Percentiles rank a stretch among this genome's conserved stretches.
phyloP scores from a whole-genome alignment of 176 grass and related monocot species.

The Tuctoria greenei region DNA sequence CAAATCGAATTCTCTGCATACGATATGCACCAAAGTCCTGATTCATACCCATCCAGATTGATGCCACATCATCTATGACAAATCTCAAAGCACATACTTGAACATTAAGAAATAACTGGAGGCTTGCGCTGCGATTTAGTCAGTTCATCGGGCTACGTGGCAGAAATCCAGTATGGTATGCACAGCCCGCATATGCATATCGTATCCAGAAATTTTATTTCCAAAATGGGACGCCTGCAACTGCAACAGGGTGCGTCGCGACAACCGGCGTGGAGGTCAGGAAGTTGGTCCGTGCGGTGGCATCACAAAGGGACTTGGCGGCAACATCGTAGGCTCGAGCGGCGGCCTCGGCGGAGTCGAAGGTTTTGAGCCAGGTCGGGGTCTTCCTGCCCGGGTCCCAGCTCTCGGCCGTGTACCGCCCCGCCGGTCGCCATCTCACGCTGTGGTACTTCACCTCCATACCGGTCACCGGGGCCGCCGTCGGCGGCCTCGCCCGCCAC shows the following conservation, averaged over 20 bases:
- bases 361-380: conserved; percentile 68
- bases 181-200: too few relatives aligned
- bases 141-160: too few relatives aligned
- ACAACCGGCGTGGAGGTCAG: conserved; percentile 14
- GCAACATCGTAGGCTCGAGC: conserved; percentile 81
- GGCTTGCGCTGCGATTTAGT: too few relatives aligned
- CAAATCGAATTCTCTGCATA: too few relatives aligned
- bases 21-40: too few relatives aligned
- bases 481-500: conserved; percentile 44
- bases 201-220: too few relatives aligned
- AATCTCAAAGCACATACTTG: too few relatives aligned
- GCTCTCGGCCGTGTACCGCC: conserved; percentile 80
- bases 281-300: conserved; percentile 66
- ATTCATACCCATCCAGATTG: too few relatives aligned
- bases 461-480: conserved; percentile 1
- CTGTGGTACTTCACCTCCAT: conserved; percentile 61
- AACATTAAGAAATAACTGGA: too few relatives aligned
- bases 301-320: conserved; percentile 51
- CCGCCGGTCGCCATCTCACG: conserved; percentile 65
- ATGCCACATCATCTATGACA: too few relatives aligned
- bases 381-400: conserved; percentile 65
- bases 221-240: too few relatives aligned
- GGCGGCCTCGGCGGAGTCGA: conserved; percentile 62
- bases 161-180: too few relatives aligned
- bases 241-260: not conserved